Evolutionary conservation across 345 rosid species (phyloP).

Genomic region (Salix arbutifolia): DNA sequence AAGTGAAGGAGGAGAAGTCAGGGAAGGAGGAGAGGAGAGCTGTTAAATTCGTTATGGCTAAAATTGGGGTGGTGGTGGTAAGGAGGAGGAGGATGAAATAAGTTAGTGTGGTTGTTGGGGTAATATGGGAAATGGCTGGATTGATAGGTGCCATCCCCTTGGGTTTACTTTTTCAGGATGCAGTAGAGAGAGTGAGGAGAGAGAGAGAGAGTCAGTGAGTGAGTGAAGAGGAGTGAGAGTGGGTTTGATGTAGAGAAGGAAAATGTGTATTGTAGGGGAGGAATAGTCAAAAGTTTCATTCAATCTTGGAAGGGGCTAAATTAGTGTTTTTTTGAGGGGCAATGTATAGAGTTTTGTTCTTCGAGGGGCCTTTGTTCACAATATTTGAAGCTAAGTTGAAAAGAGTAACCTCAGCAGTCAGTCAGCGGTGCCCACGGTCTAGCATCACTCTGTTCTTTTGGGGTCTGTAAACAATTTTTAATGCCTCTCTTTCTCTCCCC

Average conservation of each 20-base stretch:
- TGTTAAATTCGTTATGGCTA: conserved; percentile 55
- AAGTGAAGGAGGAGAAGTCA: conserved; percentile 49
- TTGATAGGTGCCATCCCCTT: neutral
- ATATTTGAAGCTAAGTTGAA: neutral
- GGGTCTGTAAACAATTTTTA: neutral
- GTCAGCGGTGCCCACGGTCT: neutral
- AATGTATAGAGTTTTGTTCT: neutral
- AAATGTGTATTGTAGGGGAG: neutral
- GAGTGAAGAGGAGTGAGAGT: neutral
- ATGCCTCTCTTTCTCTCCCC: neutral
- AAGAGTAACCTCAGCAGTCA: too few species aligned
- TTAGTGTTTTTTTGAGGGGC: neutral
- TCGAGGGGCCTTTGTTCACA: neutral
- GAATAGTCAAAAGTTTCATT: neutral
- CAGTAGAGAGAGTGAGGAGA: neutral
- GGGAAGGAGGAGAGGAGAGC: conserved; percentile 60
- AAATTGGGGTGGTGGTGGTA: conserved; percentile 21
- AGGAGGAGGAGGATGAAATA: conserved; percentile 41
- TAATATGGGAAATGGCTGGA: conserved; percentile 38
- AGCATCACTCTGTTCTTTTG: neutral
- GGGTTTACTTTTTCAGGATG: neutral
- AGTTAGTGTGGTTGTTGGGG: conserved; percentile 33
- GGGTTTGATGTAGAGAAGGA: neutral
- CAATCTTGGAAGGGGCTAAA: neutral
- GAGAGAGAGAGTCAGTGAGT: neutral